Percentiles rank a stretch among this genome's conserved stretches.
phyloP scores from a whole-genome alignment of 2,329 filamentous ascomycete species.

The Cercospora nicotianae region DNA sequence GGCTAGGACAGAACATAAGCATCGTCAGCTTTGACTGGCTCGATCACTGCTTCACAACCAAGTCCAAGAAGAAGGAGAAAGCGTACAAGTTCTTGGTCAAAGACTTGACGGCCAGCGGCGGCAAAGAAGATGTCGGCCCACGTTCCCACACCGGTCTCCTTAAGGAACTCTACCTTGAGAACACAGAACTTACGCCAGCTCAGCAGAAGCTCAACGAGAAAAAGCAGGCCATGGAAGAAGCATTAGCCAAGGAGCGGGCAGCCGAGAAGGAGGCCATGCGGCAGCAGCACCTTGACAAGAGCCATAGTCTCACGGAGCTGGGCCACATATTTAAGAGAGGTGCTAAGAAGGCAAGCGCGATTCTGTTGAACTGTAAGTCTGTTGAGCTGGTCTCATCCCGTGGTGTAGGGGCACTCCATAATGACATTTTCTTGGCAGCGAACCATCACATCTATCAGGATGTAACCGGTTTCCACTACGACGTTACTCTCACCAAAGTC shows the following conservation, averaged over 20 bases:
- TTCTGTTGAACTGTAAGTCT: slow-evolving; percentile 40
- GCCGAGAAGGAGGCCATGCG: slow-evolving; percentile 6
- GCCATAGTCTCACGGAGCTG: slow-evolving; percentile 26
- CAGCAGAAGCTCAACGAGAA: slow-evolving; percentile 31
- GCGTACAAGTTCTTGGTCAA: slow-evolving; percentile 16
- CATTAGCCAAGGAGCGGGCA: slow-evolving; percentile 19
- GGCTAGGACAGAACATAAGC: slow-evolving; percentile 26
- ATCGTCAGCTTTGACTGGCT: slow-evolving; percentile 50
- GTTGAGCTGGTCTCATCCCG: slow-evolving; percentile 6
- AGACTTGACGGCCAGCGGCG: slow-evolving; percentile 17
- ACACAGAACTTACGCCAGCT: slow-evolving; percentile 27
- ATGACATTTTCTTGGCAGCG: slow-evolving; percentile 42
- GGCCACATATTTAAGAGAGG: slow-evolving; percentile 29
- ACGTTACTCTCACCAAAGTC: slow-evolving; percentile 59
- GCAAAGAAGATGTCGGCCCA: slow-evolving; percentile 37
- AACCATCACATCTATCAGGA: slow-evolving; percentile 68
- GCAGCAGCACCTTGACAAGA: slow-evolving; percentile 26
- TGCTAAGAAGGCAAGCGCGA: slow-evolving; percentile 32
- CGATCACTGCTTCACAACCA: slow-evolving; percentile 49
- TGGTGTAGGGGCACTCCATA: slow-evolving; percentile 43
- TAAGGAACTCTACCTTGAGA: slow-evolving; percentile 41
- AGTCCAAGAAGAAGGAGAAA: slow-evolving; percentile 30
- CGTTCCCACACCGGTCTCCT: slow-evolving; percentile 29
- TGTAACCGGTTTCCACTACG: slow-evolving; percentile 61
- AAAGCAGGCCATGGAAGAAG: slow-evolving; percentile 36